Evolutionary conservation across 805 yeast genomes (phyloP), one percentile per base, ranked within the genome.

Genomic region (Geotrichum ghanense): DNA sequence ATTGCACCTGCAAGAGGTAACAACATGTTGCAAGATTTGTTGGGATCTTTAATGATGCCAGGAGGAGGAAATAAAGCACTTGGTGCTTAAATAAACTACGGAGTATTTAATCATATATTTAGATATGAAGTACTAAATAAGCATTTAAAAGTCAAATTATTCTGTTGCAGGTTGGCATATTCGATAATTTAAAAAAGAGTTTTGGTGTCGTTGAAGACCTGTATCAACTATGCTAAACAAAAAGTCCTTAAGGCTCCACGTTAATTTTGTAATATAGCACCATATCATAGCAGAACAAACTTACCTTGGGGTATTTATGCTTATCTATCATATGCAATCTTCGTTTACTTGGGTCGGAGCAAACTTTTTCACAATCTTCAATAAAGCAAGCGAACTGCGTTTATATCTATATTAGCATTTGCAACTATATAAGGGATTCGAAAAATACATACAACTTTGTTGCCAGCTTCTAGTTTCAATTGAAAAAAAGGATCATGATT

Each of bases 11-110:
- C 69, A 44, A 72, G 70, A 45, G 79, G 73, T 51, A 65, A 65
- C 1, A 81, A 81, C 56, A 62, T 80, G 56, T 61, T 83, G 53
- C 83, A 78, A 62, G 81, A 78, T 54, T 69, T 90, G 71, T 85
- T 92, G 95, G 75, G 83, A 16, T 31, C 37, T 6, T 31, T 31
- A 12, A 31, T 31, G 37, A 19, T 16, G 4, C 17, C 37, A n/a
- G 37, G 37, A 6, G 37, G 37, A n/a, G 37, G 37, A 5, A 31
- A 5, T 31, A 9, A 10, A 10, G 37, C 37, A n/a, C 4, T 31
- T 6, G 37, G 37, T 5, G 31, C 31, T 25, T 25, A 14, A 25
- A n/a, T n/a, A n/a, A n/a, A n/a, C n/a, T n/a, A n/a, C n/a, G n/a
- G n/a, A n/a, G n/a, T n/a, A n/a, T n/a, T n/a, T n/a, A n/a, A n/a